A percentile compares a stretch with the other conserved stretches of the same genome.
Evolutionary conservation across 148 eudicot genomes (phyloP).

Genomic region (Diospyros lotus): DNA sequence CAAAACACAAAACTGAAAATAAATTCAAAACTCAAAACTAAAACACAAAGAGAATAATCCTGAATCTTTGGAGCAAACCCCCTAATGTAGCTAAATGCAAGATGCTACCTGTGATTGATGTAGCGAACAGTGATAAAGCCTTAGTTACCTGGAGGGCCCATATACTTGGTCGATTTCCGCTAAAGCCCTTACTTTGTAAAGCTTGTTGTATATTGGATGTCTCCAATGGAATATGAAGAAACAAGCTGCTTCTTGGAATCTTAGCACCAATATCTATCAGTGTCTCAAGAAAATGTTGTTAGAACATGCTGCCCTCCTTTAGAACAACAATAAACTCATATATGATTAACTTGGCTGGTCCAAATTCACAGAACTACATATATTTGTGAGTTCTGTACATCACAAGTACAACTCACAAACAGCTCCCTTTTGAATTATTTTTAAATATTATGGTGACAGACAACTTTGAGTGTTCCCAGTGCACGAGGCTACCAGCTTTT

Average conservation of each 20-base stretch:
- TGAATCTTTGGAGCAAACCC: no score
- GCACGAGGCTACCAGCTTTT: background rate
- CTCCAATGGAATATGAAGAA: conserved; percentile 63
- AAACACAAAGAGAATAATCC: no score
- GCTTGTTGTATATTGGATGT: conserved; percentile 43
- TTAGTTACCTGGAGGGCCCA: conserved; percentile 73
- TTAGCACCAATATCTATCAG: conserved; percentile 68
- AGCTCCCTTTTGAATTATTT: background rate
- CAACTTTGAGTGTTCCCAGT: background rate
- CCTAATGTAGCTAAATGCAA: no score
- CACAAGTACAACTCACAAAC: background rate
- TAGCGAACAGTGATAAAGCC: background rate
- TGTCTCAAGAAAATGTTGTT: conserved; percentile 24
- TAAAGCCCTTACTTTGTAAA: conserved; percentile 57
- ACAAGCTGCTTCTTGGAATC: conserved; percentile 59
- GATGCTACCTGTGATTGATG: background rate
- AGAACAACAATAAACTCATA: background rate
- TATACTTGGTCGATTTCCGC: conserved; percentile 70
- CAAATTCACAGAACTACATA: background rate
- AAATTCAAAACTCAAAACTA: no score
- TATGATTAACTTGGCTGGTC: background rate
- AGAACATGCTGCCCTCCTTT: conserved; percentile 9
- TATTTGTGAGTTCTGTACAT: no score
- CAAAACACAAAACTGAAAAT: no score
- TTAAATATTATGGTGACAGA: background rate